Percentiles rank a stretch among this genome's conserved stretches.
phyloP scores from a whole-genome alignment of 2,329 filamentous ascomycete genomes.

The Cladosporium phlei region DNA sequence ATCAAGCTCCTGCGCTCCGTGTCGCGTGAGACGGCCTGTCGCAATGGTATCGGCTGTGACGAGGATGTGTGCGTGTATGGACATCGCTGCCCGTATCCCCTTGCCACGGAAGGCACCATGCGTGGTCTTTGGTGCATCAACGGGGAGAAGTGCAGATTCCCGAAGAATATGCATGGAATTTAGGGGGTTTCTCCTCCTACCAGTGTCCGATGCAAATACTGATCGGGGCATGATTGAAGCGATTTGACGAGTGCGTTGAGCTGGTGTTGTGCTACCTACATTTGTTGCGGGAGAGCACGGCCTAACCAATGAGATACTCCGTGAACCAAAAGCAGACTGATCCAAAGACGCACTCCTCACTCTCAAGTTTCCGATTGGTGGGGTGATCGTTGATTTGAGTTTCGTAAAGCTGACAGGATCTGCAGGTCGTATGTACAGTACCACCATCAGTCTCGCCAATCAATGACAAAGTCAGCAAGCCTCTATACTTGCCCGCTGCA shows the following conservation, averaged over 20 bases:
- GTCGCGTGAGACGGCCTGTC: slow-evolving; percentile 59
- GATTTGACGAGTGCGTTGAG: no score
- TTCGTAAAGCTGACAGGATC: no score
- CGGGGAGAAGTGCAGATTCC: slow-evolving; percentile 55
- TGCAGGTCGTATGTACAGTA: no score
- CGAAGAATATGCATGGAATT: slow-evolving; percentile 53
- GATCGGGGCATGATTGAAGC: no score
- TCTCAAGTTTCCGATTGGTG: no score
- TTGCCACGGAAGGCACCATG: slow-evolving; percentile 35
- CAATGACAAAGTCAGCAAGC: no score
- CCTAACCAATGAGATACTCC: background rate
- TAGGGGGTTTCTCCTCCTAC: slow-evolving; percentile 39
- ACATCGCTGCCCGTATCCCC: slow-evolving; percentile 55
- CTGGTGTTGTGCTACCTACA: no score
- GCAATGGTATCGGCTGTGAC: slow-evolving; percentile 53
- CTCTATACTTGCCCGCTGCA: no score
- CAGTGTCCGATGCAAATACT: no score
- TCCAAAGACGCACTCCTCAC: background rate
- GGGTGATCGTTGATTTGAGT: no score
- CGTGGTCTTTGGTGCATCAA: slow-evolving; percentile 54
- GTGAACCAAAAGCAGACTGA: background rate
- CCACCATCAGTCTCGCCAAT: no score
- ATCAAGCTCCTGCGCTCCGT: slow-evolving; percentile 52
- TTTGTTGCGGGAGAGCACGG: no score
- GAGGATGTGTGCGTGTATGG: slow-evolving; percentile 61